Evolutionary conservation across 208 protist genomes (phyloP), one percentile per base, ranked within the genome.

Genomic region (Wallacemonas sp.): DNA sequence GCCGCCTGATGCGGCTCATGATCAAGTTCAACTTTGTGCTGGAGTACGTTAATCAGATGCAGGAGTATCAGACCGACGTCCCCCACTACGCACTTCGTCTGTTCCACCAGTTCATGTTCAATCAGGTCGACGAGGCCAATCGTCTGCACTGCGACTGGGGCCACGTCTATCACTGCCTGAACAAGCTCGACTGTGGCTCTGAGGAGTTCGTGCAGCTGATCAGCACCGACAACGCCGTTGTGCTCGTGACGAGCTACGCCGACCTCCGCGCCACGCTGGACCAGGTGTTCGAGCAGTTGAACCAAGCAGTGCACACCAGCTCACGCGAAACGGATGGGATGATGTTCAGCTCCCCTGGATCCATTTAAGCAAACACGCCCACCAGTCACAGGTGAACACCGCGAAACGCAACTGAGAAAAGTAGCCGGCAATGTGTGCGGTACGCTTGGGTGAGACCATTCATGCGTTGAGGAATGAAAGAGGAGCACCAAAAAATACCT

Each of bases 41-140:
- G 16, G 86, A 95, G 76, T 90, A 80, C 34, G 67, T 83, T n/a
- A 81, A 89, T 24, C 94, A 97, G 46, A 60, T 93, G 33, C 80
- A 94, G 41, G 83, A 91, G 38, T 89, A 94, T 65, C 88, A 76
- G 12, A 65, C 73, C 2, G 83, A 90, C 44, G 72, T 78, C 26
- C 80, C 87, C 61, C 80, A 78, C 58, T 92, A 88, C 61, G 76
- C 96, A 12, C 78, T 99, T 11, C 94, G 95, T 26, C 81, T 99
- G 14, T 99, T 99, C 70, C 86, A 90, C 65, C 96, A 99, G 78
- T 98, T 97, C 56, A 76, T 98, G 11, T 99, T 99, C 74, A 97
- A 99, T 66, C 96, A 98, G 72, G 83, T 97, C 16, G 86, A 96
- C 62, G 94, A 98, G 43, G 83, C 95, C 36, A 95, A 96, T 48